Base-by-base conservation (phyloP, 495 filamentous ascomycete species). In the Aspergillus affinis region DNA sequence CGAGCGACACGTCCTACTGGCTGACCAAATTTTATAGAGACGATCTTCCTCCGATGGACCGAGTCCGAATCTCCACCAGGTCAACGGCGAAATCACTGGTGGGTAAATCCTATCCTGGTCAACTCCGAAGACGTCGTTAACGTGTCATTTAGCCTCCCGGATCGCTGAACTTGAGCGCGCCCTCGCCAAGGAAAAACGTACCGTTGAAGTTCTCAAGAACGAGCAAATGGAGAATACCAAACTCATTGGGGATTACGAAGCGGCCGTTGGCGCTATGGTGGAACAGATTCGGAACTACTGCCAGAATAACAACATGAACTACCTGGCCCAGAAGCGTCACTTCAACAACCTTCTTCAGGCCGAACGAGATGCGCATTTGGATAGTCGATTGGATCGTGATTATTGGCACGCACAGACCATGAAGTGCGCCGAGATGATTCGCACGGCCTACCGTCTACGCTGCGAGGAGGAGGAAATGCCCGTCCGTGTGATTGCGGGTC, bases 281-380 rank as follows among this genome's bases (percentile, higher is more conserved):
- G 81, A 86, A 47, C 83, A 84, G 61, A 82, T 88, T 41, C 84
- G 85, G 49, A 80, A 81, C 52, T 87, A 86, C 67, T 82, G 81
- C 58, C 83, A 81, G 64, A 80, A 81, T 67, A 84, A 87, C 65
- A 85, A 86, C 58, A 78, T 81, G 70, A 76, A 84, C 55, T 83
- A 77, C 61, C 72, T 83, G 6, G 68, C 80, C 13, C 75, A 85
- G 59, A 84, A 86, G 55, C 74, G 75, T 57, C 84, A 87, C 69
- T 89, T 87, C 71, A 82, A 84, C 60, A 75, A 73, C 41, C 77
- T 86, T 3, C 69, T 89, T 0, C 81, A 85, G 50, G 75, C 79
- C 2, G 83, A 87, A 58, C 82, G 85, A 17, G 76, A 82, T 56
- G 75, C 80, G 10, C 82, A 83, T 49, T 64, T 87, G 50, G 76